These are phyloP conservation scores for Yamadazyma siamensis DNA, from an alignment of 1,139 yeast genomes.

Conservation along the genomic window DNA sequence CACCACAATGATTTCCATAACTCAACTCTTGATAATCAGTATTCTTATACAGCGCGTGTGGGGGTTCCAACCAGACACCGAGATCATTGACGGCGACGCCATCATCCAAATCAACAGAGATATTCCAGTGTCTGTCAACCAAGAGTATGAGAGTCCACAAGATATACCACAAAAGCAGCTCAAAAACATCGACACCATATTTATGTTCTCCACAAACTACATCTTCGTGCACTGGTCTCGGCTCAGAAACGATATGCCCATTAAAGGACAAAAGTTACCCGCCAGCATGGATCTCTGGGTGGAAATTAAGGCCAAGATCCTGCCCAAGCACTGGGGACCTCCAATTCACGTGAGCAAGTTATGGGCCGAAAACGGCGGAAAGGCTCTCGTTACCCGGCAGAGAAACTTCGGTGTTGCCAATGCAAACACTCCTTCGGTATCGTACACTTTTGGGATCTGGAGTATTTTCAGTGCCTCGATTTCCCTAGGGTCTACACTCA, in stretches of 20 bases:
- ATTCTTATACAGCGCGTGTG: no score
- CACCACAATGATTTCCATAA: no score
- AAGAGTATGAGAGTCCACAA: constrained; percentile 3
- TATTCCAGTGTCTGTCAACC: not conserved
- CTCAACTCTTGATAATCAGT: no score
- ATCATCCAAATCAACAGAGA: not conserved
- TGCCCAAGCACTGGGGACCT: constrained; percentile 5
- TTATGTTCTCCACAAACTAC: constrained; percentile 4
- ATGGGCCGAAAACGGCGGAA: constrained; percentile 7
- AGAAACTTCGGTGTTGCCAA: constrained; percentile 3
- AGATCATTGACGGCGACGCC: not conserved
- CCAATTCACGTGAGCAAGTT: constrained; percentile 11
- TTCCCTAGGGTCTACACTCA: constrained; percentile 1
- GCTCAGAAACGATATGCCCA: no score
- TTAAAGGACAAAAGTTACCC: no score
- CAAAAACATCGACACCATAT: constrained; percentile 4
- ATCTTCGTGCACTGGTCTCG: constrained; percentile 7
- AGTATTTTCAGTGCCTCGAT: constrained; percentile 1
- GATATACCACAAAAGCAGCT: constrained; percentile 7
- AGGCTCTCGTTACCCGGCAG: constrained; percentile 4
- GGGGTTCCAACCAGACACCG: not conserved
- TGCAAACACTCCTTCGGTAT: constrained; percentile 1
- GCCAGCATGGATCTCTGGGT: constrained; percentile 7
- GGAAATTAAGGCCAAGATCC: constrained; percentile 4
- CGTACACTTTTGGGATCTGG: constrained; percentile 4